Base-by-base conservation (phyloP, 805 yeast genomes). In the Starmerella geochares region DNA sequence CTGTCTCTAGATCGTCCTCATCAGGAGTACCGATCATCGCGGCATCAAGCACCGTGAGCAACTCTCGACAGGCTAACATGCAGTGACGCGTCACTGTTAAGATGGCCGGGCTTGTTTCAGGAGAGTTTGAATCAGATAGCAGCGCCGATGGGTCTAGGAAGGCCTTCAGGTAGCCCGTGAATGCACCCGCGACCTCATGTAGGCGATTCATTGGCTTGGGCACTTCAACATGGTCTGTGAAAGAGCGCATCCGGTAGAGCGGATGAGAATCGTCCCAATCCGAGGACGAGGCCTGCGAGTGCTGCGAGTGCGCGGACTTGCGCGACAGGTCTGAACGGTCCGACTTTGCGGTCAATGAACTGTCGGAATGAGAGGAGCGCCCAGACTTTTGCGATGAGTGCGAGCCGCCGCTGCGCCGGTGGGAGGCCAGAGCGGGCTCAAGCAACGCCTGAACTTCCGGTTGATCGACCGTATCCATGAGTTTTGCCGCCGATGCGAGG, bases 41-140 rank as follows among this genome's bases (percentile, higher is more conserved):
- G 5, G 62, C 55, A 46, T 68, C 71, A 4, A 67, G 65, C 7
- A 63, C 63, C 0, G 64, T 62, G 24, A 68, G 58, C 20, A 68
- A 60, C 54, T 69, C 71, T 20, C 71, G 62, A 39, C 69, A 65
- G 1, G 69, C 68, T 19, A 67, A 62, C 65, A 68, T 68, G 33
- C 68, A 60, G 48, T 64, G 67, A 11, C 71, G 59, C 4, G 71
- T 67, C 44, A 62, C 61, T 43, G 60, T 52, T 31, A 68, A 60
- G 24, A 68, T 63, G 1, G 60, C 58, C 17, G 64, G 57, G 4
- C 67, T 62, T 8, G 54, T 49, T n/a, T 36, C 31, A 1, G 53
- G 54, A 20, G 41, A 16, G 4, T 61, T 54, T 17, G 66, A 60
- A 45, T 62, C 65, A 14, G 57, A 47, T 24, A 60, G 60, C 25